A percentile compares a stretch with the other conserved stretches of the same genome.
These are phyloP conservation scores for Candida taoyuanica DNA, from an alignment of 805 yeast species.

Conservation along the genomic window DNA sequence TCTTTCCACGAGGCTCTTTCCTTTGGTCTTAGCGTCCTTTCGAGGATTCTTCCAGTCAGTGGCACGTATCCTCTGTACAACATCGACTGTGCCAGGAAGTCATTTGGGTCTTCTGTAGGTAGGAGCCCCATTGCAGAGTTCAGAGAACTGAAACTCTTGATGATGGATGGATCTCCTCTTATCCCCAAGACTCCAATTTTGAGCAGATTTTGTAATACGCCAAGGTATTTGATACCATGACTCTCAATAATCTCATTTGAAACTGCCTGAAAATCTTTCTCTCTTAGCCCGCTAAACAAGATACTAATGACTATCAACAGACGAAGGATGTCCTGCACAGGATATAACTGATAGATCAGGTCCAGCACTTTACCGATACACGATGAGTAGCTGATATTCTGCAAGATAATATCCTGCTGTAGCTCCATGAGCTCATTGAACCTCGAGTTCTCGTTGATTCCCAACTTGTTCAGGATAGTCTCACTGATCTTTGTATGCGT, in stretches of 20 bases:
- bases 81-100: conserved; percentile 7
- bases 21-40: conserved; percentile 50
- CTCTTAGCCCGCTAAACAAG: conserved; percentile 63
- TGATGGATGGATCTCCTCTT: conserved; percentile 29
- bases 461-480: conserved; percentile 40
- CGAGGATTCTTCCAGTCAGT: conserved; percentile 60
- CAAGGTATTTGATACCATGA: conserved; percentile 56
- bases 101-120: conserved; percentile 31
- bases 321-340: conserved; percentile 38
- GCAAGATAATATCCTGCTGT: conserved; percentile 67
- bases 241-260: conserved; percentile 52
- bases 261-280: conserved; percentile 53
- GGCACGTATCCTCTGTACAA: conserved; percentile 79
- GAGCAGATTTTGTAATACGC: conserved; percentile 44
- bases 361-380: conserved; percentile 38
- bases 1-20: conserved; percentile 33
- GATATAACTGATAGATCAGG: conserved; percentile 42
- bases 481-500: conserved; percentile 77
- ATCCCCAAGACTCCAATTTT: conserved; percentile 40
- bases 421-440: conserved; percentile 49
- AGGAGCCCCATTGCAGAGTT: conserved; percentile 31
- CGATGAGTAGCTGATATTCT: conserved; percentile 38
- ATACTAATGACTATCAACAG: conserved; percentile 55
- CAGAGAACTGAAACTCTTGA: conserved; percentile 31
- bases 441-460: conserved; percentile 17